A percentile compares a stretch with the other conserved stretches of the same genome.
phyloP scores from a whole-genome alignment of 139 green algal species.

The Pycnococcus provasolii region DNA sequence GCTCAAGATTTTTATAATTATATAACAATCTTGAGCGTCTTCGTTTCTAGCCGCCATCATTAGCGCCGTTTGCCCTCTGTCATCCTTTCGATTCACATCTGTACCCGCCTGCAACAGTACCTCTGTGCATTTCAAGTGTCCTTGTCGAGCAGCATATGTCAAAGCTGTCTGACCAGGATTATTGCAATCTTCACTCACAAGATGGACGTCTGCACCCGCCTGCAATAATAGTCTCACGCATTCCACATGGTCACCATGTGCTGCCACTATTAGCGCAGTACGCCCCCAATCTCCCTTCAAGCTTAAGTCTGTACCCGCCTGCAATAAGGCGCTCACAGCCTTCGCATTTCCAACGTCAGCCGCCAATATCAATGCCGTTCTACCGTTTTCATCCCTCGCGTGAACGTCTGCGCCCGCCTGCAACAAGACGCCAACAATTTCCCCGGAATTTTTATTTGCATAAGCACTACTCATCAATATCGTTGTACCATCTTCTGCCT shows the following conservation, averaged over 20 bases:
- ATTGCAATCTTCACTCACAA: no score
- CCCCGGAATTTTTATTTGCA: neutral
- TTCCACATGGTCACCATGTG: no score
- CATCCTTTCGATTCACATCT: neutral
- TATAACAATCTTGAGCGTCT: no score
- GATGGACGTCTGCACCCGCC: constrained; percentile 5
- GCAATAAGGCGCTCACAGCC: neutral
- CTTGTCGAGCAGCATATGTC: no score
- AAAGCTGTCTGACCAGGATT: no score
- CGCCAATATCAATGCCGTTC: no score
- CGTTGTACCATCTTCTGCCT: neutral
- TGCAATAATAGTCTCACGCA: constrained; percentile 6
- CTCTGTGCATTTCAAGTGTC: neutral
- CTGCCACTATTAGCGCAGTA: constrained; percentile 3
- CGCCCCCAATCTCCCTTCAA: neutral
- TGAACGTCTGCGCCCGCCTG: no score
- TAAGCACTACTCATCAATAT: neutral
- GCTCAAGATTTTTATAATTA: neutral
- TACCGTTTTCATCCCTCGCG: no score
- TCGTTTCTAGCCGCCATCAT: neutral
- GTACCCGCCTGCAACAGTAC: constrained; percentile 1
- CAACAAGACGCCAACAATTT: no score
- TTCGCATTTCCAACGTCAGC: neutral
- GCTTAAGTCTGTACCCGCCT: neutral
- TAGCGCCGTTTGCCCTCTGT: neutral